These are phyloP conservation scores for Salix exigua DNA, from an alignment of 345 rosid genomes.

Conservation along the genomic window DNA sequence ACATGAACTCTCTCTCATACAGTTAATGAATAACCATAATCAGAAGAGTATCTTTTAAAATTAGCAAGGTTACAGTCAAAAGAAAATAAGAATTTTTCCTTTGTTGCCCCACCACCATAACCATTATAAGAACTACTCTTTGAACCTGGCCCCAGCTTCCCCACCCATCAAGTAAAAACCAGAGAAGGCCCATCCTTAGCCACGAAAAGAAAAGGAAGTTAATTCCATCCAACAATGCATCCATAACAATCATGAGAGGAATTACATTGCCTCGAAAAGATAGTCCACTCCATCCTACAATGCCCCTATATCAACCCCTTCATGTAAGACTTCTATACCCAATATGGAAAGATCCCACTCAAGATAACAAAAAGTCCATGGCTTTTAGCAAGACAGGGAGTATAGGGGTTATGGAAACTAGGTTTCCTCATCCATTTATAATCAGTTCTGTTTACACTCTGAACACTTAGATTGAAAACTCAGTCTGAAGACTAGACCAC, in stretches of 20 bases:
- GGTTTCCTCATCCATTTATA: neutral
- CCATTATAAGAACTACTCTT: neutral
- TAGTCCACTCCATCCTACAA: neutral
- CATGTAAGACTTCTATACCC: neutral
- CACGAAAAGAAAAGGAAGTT: neutral
- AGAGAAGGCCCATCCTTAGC: neutral
- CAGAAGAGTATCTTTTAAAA: neutral
- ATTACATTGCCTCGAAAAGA: neutral
- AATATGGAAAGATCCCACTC: neutral
- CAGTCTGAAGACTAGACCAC: neutral
- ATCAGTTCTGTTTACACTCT: neutral
- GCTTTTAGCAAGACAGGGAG: neutral
- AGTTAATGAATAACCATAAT: neutral
- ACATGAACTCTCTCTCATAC: neutral
- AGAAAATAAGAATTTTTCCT: neutral
- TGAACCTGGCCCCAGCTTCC: neutral
- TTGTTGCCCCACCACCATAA: neutral
- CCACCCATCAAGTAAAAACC: neutral
- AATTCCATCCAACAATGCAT: neutral
- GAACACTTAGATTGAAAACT: neutral
- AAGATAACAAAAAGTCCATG: neutral
- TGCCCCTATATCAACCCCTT: neutral
- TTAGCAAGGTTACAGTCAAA: neutral
- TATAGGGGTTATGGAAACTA: neutral
- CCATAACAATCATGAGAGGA: neutral